These are phyloP conservation scores for Bolboschoenus planiculmis DNA, from an alignment of 176 grass and related monocot genomes.

Conservation along the genomic window DNA sequence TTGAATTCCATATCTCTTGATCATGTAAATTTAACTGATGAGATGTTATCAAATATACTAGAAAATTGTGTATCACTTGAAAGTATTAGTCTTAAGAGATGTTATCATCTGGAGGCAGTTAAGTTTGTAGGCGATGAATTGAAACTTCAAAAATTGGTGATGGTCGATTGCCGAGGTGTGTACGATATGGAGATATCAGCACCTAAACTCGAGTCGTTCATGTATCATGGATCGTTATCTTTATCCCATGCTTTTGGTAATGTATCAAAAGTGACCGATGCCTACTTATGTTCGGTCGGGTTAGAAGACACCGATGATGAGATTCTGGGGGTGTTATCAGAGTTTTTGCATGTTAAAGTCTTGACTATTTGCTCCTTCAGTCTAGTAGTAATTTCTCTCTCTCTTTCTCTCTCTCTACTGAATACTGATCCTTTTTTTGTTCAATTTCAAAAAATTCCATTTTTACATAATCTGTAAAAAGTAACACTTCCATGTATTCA, in stretches of 20 bases:
- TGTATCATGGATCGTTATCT: slow-evolving; percentile 21
- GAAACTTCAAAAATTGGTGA: slow-evolving; percentile 26
- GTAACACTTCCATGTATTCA: neutral
- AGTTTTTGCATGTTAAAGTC: slow-evolving; percentile 28
- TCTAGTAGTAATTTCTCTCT: slow-evolving; percentile 25
- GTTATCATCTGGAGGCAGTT: neutral
- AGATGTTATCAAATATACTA: slow-evolving; percentile 20
- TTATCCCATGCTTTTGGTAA: neutral
- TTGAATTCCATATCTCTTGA: slow-evolving; percentile 34
- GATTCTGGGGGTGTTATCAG: neutral
- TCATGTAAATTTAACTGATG: slow-evolving; percentile 22
- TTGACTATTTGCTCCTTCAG: slow-evolving; percentile 34
- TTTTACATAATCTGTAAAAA: neutral
- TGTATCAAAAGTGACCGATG: slow-evolving; percentile 28
- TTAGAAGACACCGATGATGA: neutral
- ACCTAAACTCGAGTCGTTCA: slow-evolving; percentile 38
- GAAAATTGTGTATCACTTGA: slow-evolving; percentile 25
- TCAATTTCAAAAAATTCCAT: neutral
- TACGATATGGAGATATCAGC: slow-evolving; percentile 5
- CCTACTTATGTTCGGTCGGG: slow-evolving; percentile 26
- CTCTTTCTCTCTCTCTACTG: neutral
- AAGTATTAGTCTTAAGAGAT: slow-evolving; percentile 39
- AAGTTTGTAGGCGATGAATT: slow-evolving; percentile 15
- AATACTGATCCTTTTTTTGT: neutral
- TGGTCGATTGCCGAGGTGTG: slow-evolving; percentile 21